A percentile compares a stretch with the other conserved stretches of the same genome.
phyloP scores from a whole-genome alignment of 2,329 filamentous ascomycete species.

The Ascochyta pisi region DNA sequence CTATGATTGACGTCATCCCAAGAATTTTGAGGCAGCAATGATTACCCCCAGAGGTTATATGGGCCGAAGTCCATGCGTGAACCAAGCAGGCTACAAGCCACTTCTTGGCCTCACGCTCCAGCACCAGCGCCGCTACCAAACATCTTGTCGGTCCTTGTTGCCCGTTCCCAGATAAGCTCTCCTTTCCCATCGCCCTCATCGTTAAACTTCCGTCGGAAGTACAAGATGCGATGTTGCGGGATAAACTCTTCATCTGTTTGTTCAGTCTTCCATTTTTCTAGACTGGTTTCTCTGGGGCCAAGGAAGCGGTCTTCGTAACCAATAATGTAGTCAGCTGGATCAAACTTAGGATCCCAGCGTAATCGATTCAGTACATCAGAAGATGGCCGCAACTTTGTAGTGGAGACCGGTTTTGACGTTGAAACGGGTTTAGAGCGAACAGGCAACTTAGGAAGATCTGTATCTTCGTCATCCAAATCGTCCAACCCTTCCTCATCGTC shows the following conservation, averaged over 20 bases:
- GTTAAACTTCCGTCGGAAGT: constrained; percentile 54
- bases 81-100: neutral
- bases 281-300: constrained; percentile 55
- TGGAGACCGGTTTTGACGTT: constrained; percentile 29
- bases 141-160: constrained; percentile 54
- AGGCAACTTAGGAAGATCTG: constrained; percentile 22
- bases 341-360: constrained; percentile 57
- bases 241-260: constrained; percentile 64
- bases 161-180: constrained; percentile 60
- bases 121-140: constrained; percentile 52
- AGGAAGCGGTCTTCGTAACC: constrained; percentile 63
- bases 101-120: neutral
- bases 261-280: constrained; percentile 61
- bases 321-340: constrained; percentile 56
- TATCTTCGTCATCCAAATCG: constrained; percentile 26
- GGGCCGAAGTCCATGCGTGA: neutral
- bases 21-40: neutral
- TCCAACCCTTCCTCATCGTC: constrained; percentile 41
- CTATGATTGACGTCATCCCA: neutral
- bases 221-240: constrained; percentile 61
- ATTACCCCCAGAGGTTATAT: neutral
- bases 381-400: constrained; percentile 44
- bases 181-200: constrained; percentile 24
- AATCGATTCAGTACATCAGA: constrained; percentile 58
- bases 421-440: constrained; percentile 24